A percentile compares a stretch with the other conserved stretches of the same genome.
These are phyloP conservation scores for Daedalea quercina DNA, from an alignment of 768 basidiomycete genomes.

Conservation along the genomic window DNA sequence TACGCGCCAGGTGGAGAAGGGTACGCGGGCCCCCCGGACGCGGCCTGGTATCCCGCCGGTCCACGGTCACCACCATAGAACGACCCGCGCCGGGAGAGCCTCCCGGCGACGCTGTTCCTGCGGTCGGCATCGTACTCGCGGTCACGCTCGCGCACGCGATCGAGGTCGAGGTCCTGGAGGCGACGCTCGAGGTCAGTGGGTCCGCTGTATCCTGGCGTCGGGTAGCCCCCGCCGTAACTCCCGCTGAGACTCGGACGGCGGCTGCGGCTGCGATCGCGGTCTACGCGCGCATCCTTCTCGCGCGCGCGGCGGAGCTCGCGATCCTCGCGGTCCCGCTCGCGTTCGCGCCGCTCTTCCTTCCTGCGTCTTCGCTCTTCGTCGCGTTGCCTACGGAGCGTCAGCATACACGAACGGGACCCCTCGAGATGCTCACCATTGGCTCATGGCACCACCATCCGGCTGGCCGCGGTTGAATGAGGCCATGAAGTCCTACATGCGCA, in stretches of 20 bases:
- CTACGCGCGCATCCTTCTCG: constrained; percentile 41
- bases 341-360: constrained; percentile 31
- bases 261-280: constrained; percentile 32
- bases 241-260: constrained; percentile 16
- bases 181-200: constrained; percentile 33
- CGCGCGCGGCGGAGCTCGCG: constrained; percentile 48
- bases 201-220: constrained; percentile 12
- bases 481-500: constrained; percentile 43
- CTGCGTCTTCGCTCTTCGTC: constrained; percentile 46
- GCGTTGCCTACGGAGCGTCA: constrained; percentile 24
- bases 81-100: constrained; percentile 14
- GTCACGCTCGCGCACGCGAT: constrained; percentile 13
- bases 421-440: not conserved
- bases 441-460: constrained; percentile 12
- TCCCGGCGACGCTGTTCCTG: constrained; percentile 5
- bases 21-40: constrained; percentile 11
- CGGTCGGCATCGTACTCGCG: constrained; percentile 13
- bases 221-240: not conserved
- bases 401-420: not conserved
- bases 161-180: constrained; percentile 23
- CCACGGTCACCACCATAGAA: constrained; percentile 12
- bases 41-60: constrained; percentile 15
- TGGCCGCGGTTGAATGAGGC: constrained; percentile 41
- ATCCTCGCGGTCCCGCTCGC: constrained; percentile 10
- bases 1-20: constrained; percentile 12